Evolutionary conservation across 306 rosid genomes (phyloP), one percentile per base, ranked within the genome.

Genomic region (Spatholobus suberectus): DNA sequence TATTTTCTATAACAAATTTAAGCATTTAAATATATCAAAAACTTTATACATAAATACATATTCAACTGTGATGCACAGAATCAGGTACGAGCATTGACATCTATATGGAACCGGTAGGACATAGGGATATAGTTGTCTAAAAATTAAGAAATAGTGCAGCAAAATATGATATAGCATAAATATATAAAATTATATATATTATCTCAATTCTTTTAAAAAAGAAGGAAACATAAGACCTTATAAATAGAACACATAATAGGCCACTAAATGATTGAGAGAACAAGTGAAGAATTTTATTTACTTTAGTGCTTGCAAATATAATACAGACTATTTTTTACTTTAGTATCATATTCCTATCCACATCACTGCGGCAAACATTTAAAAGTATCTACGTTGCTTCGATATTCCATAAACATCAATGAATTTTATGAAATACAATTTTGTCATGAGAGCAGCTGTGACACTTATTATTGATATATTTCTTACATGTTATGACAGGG

Each of bases 391-490:
- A 14, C 34, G 59, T 46, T 81, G 59, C 63, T 55, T 46, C 7
- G 8, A 69, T n/a, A 8, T 71, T 18, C 13, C 35, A 49, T 51
- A 78, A 71, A 40, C 32, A 78, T 78, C 67, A 74, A 84, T 34
- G 77, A 74, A 68, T 35, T 75, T 44, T 27, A 32, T 79, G 67
- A 79, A 55, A 79, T 65, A 43, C 77, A 66, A 77, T n/a, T 55
- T 80, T 43, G 20, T 74, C 63, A 32, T 6, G 40, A 72, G 76
- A 8, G n/a, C 35, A 37, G 55, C 41, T 54, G 69, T 29, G 18
- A 34, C 26, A 72, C 38, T 52, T 27, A 18, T 23, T 61, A 43
- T 21, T 6, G 29, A n/a, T 57, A 84, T 46, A 67, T 80, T 80
- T 26, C 58, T 58, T 68, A 69, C 54, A 80, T 58, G 44, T 49